Conservation (phyloP, 2,329 filamentous ascomycete species). For the Scedosporium aurantiacum region DNA sequence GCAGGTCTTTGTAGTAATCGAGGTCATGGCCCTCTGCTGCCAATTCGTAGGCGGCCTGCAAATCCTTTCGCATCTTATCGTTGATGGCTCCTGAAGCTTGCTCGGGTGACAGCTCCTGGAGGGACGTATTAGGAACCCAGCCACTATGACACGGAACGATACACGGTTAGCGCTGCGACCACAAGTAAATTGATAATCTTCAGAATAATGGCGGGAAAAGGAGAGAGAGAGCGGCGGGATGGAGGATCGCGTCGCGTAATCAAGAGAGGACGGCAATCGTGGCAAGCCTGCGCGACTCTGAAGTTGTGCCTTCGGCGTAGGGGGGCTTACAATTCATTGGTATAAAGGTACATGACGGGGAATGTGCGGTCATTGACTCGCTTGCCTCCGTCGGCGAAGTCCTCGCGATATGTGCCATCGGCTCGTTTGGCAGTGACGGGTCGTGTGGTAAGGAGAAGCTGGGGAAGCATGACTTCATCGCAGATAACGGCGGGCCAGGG, state of each 20-base stretch:
- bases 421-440: conserved; percentile 72
- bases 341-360: conserved; percentile 87
- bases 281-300: not conserved
- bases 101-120: conserved; percentile 65
- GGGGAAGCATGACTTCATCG: conserved; percentile 87
- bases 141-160: conserved; percentile 44
- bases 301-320: not conserved
- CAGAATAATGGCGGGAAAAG: no score
- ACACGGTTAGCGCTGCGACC: conserved; percentile 2
- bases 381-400: conserved; percentile 80
- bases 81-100: conserved; percentile 58
- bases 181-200: not conserved
- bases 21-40: conserved; percentile 70
- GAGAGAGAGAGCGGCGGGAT: no score
- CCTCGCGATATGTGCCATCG: conserved; percentile 79
- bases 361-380: conserved; percentile 76
- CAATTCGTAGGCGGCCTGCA: conserved; percentile 69
- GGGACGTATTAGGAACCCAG: conserved; percentile 79
- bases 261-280: not conserved
- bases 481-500: conserved; percentile 92
- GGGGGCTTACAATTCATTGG: conserved; percentile 86
- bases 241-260: no score
- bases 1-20: conserved; percentile 70
- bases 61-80: conserved; percentile 68
- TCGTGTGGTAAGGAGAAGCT: conserved; percentile 61